phyloP scores from a whole-genome alignment of 1,284 basidiomycete species.

The Cutaneotrichosporon spelunceum region DNA sequence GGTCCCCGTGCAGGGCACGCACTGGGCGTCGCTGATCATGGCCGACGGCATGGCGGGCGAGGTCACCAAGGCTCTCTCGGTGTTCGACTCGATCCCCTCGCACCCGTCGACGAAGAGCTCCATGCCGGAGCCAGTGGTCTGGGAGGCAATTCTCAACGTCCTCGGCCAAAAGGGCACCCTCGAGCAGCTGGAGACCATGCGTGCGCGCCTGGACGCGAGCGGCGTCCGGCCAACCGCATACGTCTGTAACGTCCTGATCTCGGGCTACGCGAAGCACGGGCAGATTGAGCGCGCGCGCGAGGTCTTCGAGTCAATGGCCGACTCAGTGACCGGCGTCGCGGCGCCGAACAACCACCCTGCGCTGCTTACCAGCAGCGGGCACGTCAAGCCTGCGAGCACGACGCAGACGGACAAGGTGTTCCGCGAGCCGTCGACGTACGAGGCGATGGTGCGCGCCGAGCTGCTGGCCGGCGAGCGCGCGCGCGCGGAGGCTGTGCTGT shows the following conservation, averaged over 20 bases:
- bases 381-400: slow-evolving; percentile 52
- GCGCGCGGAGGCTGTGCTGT: slow-evolving; percentile 61
- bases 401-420: slow-evolving; percentile 60
- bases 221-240: slow-evolving; percentile 91
- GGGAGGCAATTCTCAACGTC: slow-evolving; percentile 87
- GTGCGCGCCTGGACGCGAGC: slow-evolving; percentile 61
- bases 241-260: slow-evolving; percentile 89
- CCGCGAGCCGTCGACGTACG: slow-evolving; percentile 75
- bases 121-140: slow-evolving; percentile 78
- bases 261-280: slow-evolving; percentile 73
- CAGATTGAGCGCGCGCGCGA: slow-evolving; percentile 67
- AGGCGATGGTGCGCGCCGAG: slow-evolving; percentile 92
- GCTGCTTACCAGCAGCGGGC: slow-evolving; percentile 53
- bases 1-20: slow-evolving; percentile 71
- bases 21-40: slow-evolving; percentile 90
- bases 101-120: slow-evolving; percentile 49
- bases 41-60: slow-evolving; percentile 81
- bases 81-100: slow-evolving; percentile 73
- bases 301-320: slow-evolving; percentile 82
- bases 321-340: slow-evolving; percentile 73
- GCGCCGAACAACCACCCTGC: slow-evolving; percentile 83
- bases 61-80: slow-evolving; percentile 67
- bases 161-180: slow-evolving; percentile 73
- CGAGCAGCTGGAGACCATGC: slow-evolving; percentile 72
- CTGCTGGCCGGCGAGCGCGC: slow-evolving; percentile 71